Conservation (phyloP, 192 early-diverging fungal species). For the Gryganskiella cystojenkinii region DNA sequence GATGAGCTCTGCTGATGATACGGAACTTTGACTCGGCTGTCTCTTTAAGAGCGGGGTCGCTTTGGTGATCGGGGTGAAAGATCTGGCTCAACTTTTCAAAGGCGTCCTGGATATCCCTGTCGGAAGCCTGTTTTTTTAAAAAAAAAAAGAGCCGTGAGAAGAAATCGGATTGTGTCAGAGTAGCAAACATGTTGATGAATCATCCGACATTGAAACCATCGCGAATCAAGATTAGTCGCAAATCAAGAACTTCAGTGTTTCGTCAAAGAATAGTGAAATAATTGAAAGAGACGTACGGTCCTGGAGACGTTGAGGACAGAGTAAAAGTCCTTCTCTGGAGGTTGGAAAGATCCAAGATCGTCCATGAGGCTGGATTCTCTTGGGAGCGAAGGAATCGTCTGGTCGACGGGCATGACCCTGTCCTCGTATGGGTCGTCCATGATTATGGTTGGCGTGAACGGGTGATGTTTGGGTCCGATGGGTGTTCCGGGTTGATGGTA, state of each 20-base stretch:
- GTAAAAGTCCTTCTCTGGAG: conserved; percentile 67
- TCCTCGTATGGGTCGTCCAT: conserved; percentile 52
- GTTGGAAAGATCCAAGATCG: conserved; percentile 28
- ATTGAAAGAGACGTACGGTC: conserved; percentile 44
- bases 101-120: conserved; percentile 75
- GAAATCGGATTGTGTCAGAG: no score
- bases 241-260: background rate
- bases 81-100: conserved; percentile 73
- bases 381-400: background rate
- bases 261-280: background rate
- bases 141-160: background rate
- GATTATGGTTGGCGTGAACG: background rate
- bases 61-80: conserved; percentile 85
- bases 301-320: conserved; percentile 72
- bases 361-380: conserved; percentile 9
- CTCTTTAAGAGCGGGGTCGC: conserved; percentile 60
- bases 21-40: conserved; percentile 78
- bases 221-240: background rate
- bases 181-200: no score
- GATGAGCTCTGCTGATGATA: conserved; percentile 75
- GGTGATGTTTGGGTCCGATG: background rate
- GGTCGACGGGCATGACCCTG: conserved; percentile 36
- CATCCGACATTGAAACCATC: no score
- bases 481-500: background rate
- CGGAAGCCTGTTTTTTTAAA: conserved; percentile 70